phyloP scores from a whole-genome alignment of 2,329 filamentous ascomycete species.

The Fusarium pilosicola region DNA sequence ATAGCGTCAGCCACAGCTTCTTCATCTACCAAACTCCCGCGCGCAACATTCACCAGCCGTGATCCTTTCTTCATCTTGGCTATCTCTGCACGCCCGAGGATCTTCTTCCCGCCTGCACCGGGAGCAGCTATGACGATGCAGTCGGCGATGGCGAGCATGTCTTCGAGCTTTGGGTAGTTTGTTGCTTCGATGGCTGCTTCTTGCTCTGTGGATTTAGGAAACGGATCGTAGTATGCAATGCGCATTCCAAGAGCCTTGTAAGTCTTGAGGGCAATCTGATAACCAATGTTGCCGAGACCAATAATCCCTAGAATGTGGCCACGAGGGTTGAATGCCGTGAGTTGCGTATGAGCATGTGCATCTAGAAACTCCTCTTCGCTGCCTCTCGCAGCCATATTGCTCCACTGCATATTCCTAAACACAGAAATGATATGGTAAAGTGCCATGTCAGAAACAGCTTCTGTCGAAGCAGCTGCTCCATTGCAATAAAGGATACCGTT shows the following conservation, averaged over 20 bases:
- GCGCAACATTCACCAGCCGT: conserved; percentile 64
- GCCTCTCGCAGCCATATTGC: conserved; percentile 59
- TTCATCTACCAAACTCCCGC: conserved; percentile 34
- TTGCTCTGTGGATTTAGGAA: conserved; percentile 50
- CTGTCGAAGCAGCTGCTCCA: conserved; percentile 67
- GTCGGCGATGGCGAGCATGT: conserved; percentile 16
- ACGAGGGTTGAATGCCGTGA: conserved; percentile 65
- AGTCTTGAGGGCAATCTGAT: conserved; percentile 65
- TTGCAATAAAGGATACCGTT: conserved; percentile 69
- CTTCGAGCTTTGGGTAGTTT: conserved; percentile 36
- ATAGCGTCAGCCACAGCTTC: conserved; percentile 28
- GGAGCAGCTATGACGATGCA: conserved; percentile 24
- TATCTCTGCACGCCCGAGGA: conserved; percentile 38
- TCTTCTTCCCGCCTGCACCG: conserved; percentile 10
- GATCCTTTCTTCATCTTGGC: conserved; percentile 60
- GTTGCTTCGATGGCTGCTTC: conserved; percentile 57
- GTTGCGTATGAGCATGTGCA: conserved; percentile 63
- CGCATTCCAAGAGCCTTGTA: conserved; percentile 65
- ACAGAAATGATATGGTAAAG: conserved; percentile 67
- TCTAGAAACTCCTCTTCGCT: conserved; percentile 57
- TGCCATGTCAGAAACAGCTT: conserved; percentile 70
- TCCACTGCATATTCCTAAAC: conserved; percentile 68
- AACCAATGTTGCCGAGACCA: conserved; percentile 67
- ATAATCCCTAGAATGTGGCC: conserved; percentile 66
- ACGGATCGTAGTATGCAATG: conserved; percentile 63